Evolutionary conservation across 495 filamentous ascomycete genomes (phyloP).

Genomic region (Podospora didyma): DNA sequence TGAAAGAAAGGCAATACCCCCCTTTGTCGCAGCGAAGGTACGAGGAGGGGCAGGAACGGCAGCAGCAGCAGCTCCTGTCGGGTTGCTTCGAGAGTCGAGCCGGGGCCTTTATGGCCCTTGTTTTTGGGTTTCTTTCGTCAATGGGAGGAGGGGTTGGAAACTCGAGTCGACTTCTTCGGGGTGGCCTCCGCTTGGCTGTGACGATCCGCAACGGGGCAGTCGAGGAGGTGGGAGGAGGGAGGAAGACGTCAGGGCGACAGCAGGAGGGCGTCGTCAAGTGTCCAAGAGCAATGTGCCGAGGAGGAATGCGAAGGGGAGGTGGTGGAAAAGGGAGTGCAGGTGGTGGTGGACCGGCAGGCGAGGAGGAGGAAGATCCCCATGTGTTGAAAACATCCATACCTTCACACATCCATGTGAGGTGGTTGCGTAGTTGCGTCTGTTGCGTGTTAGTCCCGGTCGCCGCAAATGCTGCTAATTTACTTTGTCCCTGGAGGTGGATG

Average conservation of each 20-base stretch:
- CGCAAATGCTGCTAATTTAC: slow-evolving; percentile 35
- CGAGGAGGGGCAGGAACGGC: no score
- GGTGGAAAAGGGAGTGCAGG: not conserved
- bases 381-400: slow-evolving; percentile 26
- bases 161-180: not conserved
- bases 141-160: not conserved
- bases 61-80: no score
- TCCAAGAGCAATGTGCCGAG: not conserved
- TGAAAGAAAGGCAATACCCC: no score
- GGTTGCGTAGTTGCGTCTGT: slow-evolving; percentile 27
- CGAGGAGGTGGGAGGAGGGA: not conserved
- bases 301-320: not conserved
- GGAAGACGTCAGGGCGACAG: not conserved
- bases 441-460: slow-evolving; percentile 30
- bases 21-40: no score
- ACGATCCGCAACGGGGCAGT: not conserved
- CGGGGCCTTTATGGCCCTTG: no score
- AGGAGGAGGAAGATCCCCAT: slow-evolving; percentile 25
- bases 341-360: not conserved
- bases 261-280: not conserved
- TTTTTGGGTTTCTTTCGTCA: not conserved
- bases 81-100: no score
- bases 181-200: not conserved
- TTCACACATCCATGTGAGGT: slow-evolving; percentile 28
- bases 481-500: slow-evolving; percentile 35